Conservation (phyloP, 2,329 filamentous ascomycete species). For the Colletotrichum euphorbiae region DNA sequence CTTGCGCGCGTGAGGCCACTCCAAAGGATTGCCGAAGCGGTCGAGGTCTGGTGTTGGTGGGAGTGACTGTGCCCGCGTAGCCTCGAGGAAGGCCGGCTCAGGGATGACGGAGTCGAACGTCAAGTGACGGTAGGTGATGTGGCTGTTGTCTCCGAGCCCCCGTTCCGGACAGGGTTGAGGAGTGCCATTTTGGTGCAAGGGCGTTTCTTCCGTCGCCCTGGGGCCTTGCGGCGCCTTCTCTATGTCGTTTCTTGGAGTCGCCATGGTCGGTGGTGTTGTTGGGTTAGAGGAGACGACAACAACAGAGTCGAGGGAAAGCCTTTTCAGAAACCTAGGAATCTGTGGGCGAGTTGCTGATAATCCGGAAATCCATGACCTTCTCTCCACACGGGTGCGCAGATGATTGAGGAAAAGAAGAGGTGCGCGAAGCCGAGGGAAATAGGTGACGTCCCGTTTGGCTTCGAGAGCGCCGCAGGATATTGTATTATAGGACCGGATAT, state of each 20-base stretch:
- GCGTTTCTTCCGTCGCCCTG: not conserved
- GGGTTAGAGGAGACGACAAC: not conserved
- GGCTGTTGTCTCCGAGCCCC: conserved; percentile 33
- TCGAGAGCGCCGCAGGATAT: conserved; percentile 23
- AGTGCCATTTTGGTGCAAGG: not conserved
- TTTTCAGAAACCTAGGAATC: conserved; percentile 3
- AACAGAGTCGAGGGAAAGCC: not conserved
- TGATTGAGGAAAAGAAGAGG: not conserved
- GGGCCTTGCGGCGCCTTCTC: conserved; percentile 21
- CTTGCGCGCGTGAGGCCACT: conserved; percentile 79
- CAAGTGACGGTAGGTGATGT: conserved; percentile 55
- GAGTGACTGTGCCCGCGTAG: conserved; percentile 47
- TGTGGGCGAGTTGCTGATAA: not conserved
- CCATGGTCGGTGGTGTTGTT: conserved; percentile 7
- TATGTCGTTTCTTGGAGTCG: conserved; percentile 2
- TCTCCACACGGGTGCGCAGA: not conserved
- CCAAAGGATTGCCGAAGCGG: conserved; percentile 76
- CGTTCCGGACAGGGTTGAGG: not conserved
- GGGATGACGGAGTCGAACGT: conserved; percentile 55
- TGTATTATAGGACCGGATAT: conserved; percentile 34
- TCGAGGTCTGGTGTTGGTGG: conserved; percentile 74
- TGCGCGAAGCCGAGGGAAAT: not conserved
- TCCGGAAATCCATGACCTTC: conserved; percentile 16
- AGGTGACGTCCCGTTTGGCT: not conserved
- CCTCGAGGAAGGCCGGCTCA: conserved; percentile 31